Percentiles rank a stretch among this genome's conserved stretches.
phyloP scores from a whole-genome alignment of 163 green algal genomes.

The Coccomyxa subellipsoidea region DNA sequence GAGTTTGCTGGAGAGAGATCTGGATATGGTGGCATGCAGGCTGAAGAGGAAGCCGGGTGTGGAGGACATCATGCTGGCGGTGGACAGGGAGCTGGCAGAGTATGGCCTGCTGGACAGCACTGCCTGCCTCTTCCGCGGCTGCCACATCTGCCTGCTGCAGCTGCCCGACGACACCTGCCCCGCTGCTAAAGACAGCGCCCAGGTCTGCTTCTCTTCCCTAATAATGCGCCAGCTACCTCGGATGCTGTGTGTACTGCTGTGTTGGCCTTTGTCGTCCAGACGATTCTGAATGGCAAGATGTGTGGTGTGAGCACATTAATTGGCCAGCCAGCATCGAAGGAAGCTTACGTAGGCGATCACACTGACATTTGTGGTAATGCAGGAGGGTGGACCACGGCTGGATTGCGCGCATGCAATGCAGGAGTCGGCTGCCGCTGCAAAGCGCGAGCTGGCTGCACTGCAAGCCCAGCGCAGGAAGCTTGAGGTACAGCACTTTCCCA shows the following conservation, averaged over 20 bases:
- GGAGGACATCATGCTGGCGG: constrained; percentile 19
- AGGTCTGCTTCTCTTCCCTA: neutral
- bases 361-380: no score
- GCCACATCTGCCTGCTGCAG: constrained; percentile 15
- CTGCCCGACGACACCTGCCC: neutral
- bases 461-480: neutral
- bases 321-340: no score
- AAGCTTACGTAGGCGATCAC: no score
- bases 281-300: neutral
- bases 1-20: no score
- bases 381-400: neutral
- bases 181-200: neutral
- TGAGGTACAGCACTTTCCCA: neutral
- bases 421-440: neutral
- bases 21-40: neutral
- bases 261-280: neutral
- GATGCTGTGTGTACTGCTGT: neutral
- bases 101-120: constrained; percentile 9
- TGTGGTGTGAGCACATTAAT: neutral
- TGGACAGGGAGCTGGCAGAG: constrained; percentile 16
- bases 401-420: neutral
- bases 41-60: neutral
- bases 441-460: neutral
- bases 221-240: neutral
- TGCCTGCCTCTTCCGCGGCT: constrained; percentile 17